These are phyloP conservation scores for Schoenoplectus triqueter DNA, from an alignment of 202 grass and related monocot genomes.

Conservation along the genomic window DNA sequence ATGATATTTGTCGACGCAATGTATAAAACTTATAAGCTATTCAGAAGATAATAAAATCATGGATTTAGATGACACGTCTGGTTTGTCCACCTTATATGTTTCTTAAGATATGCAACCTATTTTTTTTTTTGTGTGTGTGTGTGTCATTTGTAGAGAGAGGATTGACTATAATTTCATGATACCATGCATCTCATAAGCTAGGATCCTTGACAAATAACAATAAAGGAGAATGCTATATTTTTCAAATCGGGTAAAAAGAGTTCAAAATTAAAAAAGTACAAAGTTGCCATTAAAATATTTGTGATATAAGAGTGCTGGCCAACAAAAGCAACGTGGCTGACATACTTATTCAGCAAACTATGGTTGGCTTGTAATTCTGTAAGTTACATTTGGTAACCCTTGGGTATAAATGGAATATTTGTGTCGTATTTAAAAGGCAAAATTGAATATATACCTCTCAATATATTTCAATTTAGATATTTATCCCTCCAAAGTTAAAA, in stretches of 20 bases:
- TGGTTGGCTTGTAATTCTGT: not conserved
- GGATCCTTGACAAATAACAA: not conserved
- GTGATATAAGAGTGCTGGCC: not conserved
- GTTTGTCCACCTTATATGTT: not conserved
- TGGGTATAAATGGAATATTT: not conserved
- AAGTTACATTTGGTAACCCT: not conserved
- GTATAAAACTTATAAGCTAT: not conserved
- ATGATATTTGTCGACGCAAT: not conserved
- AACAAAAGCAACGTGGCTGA: not conserved
- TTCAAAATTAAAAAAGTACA: not conserved
- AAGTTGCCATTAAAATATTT: not conserved
- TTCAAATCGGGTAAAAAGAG: not conserved
- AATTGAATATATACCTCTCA: too few relatives aligned
- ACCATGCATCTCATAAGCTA: not conserved
- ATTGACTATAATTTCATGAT: not conserved
- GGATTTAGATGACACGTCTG: not conserved
- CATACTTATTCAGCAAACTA: not conserved
- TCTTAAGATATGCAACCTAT: not conserved
- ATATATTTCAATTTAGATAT: too few relatives aligned
- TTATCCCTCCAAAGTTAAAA: too few relatives aligned
- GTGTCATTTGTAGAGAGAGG: not conserved
- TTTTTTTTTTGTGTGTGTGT: not conserved
- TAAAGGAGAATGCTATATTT: not conserved
- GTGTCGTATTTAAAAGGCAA: not conserved
- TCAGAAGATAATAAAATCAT: too few relatives aligned